Base-by-base conservation (phyloP, 306 rosid genomes). In the Oxytropis ochrocephala region DNA sequence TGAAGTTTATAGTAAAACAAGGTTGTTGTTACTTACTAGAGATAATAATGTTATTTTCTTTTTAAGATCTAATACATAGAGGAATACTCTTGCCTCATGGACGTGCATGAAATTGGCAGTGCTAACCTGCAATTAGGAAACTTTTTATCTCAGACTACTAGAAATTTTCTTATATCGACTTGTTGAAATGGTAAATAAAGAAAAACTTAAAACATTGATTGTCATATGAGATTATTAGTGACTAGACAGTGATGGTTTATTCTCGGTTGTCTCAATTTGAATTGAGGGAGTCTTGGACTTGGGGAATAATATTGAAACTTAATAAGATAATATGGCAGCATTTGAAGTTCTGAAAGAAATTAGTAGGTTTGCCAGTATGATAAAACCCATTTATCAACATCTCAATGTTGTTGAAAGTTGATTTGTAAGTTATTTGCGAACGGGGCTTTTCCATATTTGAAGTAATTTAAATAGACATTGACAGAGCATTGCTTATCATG, bases 91-190 rank as follows among this genome's bases (percentile, higher is more conserved):
- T 16, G 10, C 64, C 54, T 59, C 8, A 18, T 78, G 43, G 24
- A 64, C 56, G 32, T 64, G n/a, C n/a, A 47, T 38, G 38, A 64
- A 49, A 58, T 42, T 72, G 42, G 70, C 39, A 18, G 65, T 51
- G 11, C 38, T 30, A 52, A 36, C 61, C 24, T 51, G 38, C 49
- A 49, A 59, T 18, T 38, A 59, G 57, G 44, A 47, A 78, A 36
- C 42, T 29, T 52, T 11, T 64, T 38, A 63, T 78, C 72, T 62
- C n/a, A 17, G 42, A 39, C 2, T 44, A n/a, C 18, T 6, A 48
- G 27, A 61, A 47, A 6, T 70, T 53, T 1, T 74, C 43, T 70
- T 14, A 39, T 30, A 52, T 65, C 30, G 7, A 56, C 48, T 36
- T 52, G 36, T 52, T 52, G 24, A 67, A 21, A 48, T 57, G 14